Conservation (phyloP, 371 early-diverging fungal genomes). For the Mortierella sp. region DNA sequence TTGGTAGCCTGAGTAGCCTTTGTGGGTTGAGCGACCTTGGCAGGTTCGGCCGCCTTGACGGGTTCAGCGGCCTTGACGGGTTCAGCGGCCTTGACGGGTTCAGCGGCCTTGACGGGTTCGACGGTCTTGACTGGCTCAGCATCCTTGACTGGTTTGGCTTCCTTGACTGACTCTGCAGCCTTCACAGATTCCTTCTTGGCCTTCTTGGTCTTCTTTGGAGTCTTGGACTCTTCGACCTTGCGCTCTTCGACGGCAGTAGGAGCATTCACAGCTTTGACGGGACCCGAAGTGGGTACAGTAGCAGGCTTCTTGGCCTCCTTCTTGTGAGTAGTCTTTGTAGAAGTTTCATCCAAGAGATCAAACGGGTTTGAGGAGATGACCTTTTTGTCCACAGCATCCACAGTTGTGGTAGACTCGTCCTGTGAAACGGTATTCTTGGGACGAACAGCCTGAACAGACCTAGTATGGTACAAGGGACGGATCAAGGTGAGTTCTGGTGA, state of each 20-base stretch:
- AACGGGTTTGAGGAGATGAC: conserved; percentile 49
- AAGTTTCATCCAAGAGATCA: conserved; percentile 36
- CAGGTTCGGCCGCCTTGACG: conserved; percentile 16
- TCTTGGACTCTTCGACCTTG: conserved; percentile 1
- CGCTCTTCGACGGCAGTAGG: conserved; percentile 12
- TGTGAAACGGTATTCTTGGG: too few relatives aligned
- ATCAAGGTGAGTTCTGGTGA: too few relatives aligned
- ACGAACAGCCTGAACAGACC: conserved; percentile 29
- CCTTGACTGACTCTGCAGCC: conserved; percentile 5
- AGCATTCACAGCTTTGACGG: conserved; percentile 7
- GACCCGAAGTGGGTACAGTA: not conserved
- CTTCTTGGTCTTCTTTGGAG: conserved; percentile 37
- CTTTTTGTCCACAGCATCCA: conserved; percentile 29
- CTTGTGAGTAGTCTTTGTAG: conserved; percentile 20
- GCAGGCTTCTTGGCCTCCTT: conserved; percentile 44
- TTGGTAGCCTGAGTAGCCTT: not conserved
- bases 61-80: conserved; percentile 8
- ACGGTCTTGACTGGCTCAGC: not conserved
- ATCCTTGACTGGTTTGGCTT: not conserved
- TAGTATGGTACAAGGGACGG: too few relatives aligned
- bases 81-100: conserved; percentile 10
- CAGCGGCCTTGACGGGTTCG: conserved; percentile 8
- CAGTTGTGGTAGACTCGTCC: conserved; percentile 8
- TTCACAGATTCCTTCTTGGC: conserved; percentile 9
- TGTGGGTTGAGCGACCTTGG: conserved; percentile 5